Percentiles rank a stretch among this genome's conserved stretches.
Evolutionary conservation across 805 yeast species (phyloP).

Genomic region (Myxozyma vanderwaltii): DNA sequence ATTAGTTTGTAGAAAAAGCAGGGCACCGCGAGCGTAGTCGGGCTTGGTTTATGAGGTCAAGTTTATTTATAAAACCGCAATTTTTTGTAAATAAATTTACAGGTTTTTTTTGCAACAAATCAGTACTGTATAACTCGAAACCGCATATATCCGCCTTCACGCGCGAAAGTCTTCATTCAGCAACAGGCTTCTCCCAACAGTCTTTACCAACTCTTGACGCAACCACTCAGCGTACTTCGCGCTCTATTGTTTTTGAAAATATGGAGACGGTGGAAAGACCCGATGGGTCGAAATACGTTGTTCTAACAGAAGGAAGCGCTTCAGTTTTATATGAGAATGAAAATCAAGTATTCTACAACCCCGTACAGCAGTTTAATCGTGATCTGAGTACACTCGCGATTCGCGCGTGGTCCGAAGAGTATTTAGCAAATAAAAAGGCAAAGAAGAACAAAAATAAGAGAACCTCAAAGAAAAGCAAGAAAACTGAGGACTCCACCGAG

Average conservation of each 20-base stretch:
- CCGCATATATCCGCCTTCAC: too few relatives aligned
- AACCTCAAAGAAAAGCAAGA: constrained; percentile 7
- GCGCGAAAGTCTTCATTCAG: not conserved
- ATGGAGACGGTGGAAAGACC: constrained; percentile 7
- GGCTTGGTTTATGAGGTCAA: too few relatives aligned
- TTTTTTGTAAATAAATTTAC: too few relatives aligned
- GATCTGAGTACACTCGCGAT: constrained; percentile 85
- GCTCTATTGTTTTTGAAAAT: not conserved
- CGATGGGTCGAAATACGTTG: constrained; percentile 12
- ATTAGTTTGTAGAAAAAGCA: too few relatives aligned
- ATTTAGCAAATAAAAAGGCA: constrained; percentile 46
- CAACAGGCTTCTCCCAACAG: not conserved
- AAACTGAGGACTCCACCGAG: constrained; percentile 1
- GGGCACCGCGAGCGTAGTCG: too few relatives aligned
- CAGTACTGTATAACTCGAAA: too few relatives aligned
- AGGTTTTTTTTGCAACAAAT: too few relatives aligned
- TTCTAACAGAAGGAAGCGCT: constrained; percentile 74
- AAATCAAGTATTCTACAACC: constrained; percentile 88
- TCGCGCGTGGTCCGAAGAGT: constrained; percentile 78
- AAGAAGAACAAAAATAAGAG: constrained; percentile 37
- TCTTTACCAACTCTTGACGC: not conserved
- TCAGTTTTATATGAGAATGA: constrained; percentile 77
- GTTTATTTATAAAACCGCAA: too few relatives aligned
- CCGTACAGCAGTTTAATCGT: constrained; percentile 94
- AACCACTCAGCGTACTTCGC: not conserved